Conservation (phyloP, 176 grass and related monocot genomes). For the Bonia amplexicaulis region DNA sequence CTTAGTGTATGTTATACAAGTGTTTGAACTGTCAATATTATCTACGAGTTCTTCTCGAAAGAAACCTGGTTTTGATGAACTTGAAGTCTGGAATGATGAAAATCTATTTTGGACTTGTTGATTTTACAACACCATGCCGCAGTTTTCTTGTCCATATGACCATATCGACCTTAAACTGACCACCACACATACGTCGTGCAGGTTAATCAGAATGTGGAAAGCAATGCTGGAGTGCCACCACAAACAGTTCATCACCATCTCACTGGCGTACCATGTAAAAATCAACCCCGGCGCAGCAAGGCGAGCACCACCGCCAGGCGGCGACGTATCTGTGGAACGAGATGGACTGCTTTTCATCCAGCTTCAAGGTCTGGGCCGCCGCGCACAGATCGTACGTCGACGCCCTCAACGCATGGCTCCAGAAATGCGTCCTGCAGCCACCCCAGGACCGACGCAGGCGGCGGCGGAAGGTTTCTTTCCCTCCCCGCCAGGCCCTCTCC, state of each 20-base stretch:
- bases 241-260: slow-evolving; percentile 92
- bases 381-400: slow-evolving; percentile 54
- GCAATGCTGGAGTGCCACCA: slow-evolving; percentile 95
- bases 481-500: slow-evolving; percentile 72
- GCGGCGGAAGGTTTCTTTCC: slow-evolving; percentile 54
- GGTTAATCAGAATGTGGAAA: slow-evolving; percentile 97
- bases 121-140: not conserved
- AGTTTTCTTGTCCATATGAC: not conserved
- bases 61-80: not conserved
- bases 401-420: slow-evolving; percentile 73
- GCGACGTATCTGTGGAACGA: slow-evolving; percentile 54
- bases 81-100: not conserved
- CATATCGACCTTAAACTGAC: not conserved
- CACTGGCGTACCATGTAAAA: slow-evolving; percentile 79
- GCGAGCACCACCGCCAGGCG: slow-evolving; percentile 47
- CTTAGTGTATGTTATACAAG: not conserved
- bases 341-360: slow-evolving; percentile 57
- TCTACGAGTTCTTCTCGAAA: not conserved
- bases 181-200: slow-evolving; percentile 11
- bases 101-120: not conserved
- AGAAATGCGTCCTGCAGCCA: slow-evolving; percentile 88
- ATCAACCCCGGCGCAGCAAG: slow-evolving; percentile 30
- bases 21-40: not conserved
- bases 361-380: slow-evolving; percentile 59
- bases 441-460: slow-evolving; percentile 48